Conservation (phyloP, 208 protist genomes). For the Herpetomonas samuelpessoai region DNA sequence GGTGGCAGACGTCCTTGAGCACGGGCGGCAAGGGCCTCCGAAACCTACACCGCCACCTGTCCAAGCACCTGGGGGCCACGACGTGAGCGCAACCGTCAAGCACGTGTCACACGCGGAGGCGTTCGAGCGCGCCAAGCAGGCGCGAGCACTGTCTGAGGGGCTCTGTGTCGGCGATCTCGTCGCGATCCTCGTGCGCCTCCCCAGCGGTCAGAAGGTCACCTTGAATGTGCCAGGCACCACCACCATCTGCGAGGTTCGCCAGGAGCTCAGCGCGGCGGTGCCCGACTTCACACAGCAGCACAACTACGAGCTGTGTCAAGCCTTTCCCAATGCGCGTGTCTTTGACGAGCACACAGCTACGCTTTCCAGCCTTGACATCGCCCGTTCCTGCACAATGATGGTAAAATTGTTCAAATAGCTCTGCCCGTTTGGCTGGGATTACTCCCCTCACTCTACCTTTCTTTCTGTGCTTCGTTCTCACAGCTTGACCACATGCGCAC, state of each 20-base stretch:
- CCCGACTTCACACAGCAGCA: slow-evolving; percentile 32
- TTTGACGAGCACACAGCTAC: slow-evolving; percentile 65
- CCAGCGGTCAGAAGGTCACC: slow-evolving; percentile 53
- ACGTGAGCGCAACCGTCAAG: slow-evolving; percentile 24
- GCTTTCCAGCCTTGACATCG: slow-evolving; percentile 50
- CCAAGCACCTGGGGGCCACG: neutral
- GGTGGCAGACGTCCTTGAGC: slow-evolving; percentile 51
- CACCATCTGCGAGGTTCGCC: slow-evolving; percentile 64
- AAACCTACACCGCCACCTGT: too few species aligned
- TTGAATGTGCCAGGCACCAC: slow-evolving; percentile 41
- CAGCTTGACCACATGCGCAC: neutral
- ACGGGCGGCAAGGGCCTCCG: slow-evolving; percentile 1
- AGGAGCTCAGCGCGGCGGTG: slow-evolving; percentile 47
- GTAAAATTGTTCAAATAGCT: slow-evolving; percentile 9
- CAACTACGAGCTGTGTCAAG: slow-evolving; percentile 73
- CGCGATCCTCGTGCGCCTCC: slow-evolving; percentile 67
- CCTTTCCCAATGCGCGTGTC: slow-evolving; percentile 50
- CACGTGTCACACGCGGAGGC: slow-evolving; percentile 55
- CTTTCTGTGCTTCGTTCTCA: neutral
- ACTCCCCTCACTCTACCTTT: neutral
- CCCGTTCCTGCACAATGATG: slow-evolving; percentile 65
- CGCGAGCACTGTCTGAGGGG: neutral
- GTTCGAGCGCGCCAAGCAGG: slow-evolving; percentile 7
- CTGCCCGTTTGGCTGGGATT: slow-evolving; percentile 3
- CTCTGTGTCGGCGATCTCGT: slow-evolving; percentile 32